A percentile compares a stretch with the other conserved stretches of the same genome.
These are phyloP conservation scores for Clonostachys sp. DNA, from an alignment of 2,329 filamentous ascomycete species.

Conservation along the genomic window DNA sequence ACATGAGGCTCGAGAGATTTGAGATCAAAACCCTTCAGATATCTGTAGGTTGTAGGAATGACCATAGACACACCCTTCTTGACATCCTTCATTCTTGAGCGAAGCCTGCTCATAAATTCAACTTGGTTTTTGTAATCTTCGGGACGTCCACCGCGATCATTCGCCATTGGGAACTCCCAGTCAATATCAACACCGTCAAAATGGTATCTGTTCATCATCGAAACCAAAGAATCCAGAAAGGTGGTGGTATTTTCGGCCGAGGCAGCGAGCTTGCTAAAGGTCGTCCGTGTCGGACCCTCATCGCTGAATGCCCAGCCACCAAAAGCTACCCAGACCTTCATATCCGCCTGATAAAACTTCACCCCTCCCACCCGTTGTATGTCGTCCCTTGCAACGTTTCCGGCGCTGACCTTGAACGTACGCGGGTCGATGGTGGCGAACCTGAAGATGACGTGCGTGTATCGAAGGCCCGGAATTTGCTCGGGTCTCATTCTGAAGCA, in stretches of 20 bases:
- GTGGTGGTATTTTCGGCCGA: slow-evolving; percentile 12
- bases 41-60: slow-evolving; percentile 9
- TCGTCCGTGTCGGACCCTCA: slow-evolving; percentile 13
- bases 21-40: slow-evolving; percentile 9
- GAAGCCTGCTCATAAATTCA: slow-evolving; percentile 11
- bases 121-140: slow-evolving; percentile 16
- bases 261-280: slow-evolving; percentile 13
- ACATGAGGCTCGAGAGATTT: slow-evolving; percentile 10
- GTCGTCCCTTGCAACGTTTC: not conserved
- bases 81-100: slow-evolving; percentile 4
- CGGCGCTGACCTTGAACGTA: slow-evolving; percentile 9
- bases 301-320: slow-evolving; percentile 26
- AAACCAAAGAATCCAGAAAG: slow-evolving; percentile 28
- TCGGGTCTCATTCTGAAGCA: slow-evolving; percentile 15
- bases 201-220: slow-evolving; percentile 13
- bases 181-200: slow-evolving; percentile 23
- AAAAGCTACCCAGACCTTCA: slow-evolving; percentile 6
- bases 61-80: slow-evolving; percentile 11
- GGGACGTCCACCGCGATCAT: slow-evolving; percentile 14
- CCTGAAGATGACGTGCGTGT: slow-evolving; percentile 25
- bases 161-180: slow-evolving; percentile 20
- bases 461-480: slow-evolving; percentile 13
- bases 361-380: not conserved
- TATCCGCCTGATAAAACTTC: slow-evolving; percentile 2
- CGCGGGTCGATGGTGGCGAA: slow-evolving; percentile 26